These are phyloP conservation scores for Umbilicus rupestris DNA, from an alignment of 164 flowering plant genomes.

Conservation along the genomic window DNA sequence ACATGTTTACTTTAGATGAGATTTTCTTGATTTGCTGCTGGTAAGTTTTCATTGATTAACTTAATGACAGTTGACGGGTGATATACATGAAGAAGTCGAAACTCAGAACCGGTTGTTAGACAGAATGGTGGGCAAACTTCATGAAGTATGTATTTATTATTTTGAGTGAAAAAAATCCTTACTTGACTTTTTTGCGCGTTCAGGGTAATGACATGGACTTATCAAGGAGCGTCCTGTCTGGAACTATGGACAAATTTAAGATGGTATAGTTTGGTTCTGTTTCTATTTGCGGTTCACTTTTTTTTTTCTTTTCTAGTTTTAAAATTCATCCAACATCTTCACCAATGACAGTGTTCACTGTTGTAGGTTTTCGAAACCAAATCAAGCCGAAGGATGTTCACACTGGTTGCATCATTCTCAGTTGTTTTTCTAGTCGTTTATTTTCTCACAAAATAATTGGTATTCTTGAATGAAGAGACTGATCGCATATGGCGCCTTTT, in stretches of 20 bases:
- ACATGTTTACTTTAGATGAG: background rate
- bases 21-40: background rate
- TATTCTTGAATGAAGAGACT: background rate
- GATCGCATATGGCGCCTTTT: background rate
- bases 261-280: constrained; percentile 27
- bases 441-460: constrained; percentile 47
- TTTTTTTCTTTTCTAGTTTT: background rate
- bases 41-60: background rate
- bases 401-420: constrained; percentile 61
- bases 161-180: background rate
- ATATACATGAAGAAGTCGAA: constrained; percentile 83
- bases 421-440: constrained; percentile 52
- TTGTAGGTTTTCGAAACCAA: constrained; percentile 77
- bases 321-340: background rate
- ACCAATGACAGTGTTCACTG: background rate
- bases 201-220: constrained; percentile 89
- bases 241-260: constrained; percentile 78
- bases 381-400: constrained; percentile 67
- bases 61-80: constrained; percentile 68
- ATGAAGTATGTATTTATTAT: background rate
- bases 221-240: constrained; percentile 75
- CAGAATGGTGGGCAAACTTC: constrained; percentile 43
- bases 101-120: constrained; percentile 71
- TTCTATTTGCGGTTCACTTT: background rate
- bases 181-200: background rate